Evolutionary conservation across 331 rosid species (phyloP), one percentile per base, ranked within the genome.

Genomic region (Spiraea crenata): DNA sequence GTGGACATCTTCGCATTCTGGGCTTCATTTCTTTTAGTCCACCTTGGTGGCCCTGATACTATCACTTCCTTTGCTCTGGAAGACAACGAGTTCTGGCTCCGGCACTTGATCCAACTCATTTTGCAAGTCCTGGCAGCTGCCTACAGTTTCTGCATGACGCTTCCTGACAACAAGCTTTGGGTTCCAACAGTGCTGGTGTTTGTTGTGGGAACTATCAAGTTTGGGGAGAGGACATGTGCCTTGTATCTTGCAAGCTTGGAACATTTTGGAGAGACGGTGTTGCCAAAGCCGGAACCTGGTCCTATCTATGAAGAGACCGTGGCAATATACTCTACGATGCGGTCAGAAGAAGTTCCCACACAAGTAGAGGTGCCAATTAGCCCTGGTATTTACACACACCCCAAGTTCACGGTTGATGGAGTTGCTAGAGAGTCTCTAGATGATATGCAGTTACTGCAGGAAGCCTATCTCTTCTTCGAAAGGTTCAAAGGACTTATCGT

Each of bases 61-160:
- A 76, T 70, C 65, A 76, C 80, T 16, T 76, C 80, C 3, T 76
- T 76, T 57, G 76, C 80, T 71, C 80, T 76, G 1, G 80, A 76
- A 40, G 80, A 76, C 71, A 76, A 76, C 14, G 71, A 70, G 60
- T 70, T 76, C 59, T 76, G 80, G 80, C 71, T 76, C 65, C 65
- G 80, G 38, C 71, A 76, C 71, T 57, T 63, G 58, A 4, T 76
- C 13, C 59, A 17, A n/a, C 75, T 76, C 17, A 7, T 63, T 25
- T 13, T 69, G 5, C 80, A 76, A 51, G 76, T 70, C 34, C 50
- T 70, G 6, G 65, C 63, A 3, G 80, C 71, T n/a, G 65, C 65
- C 35, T 63, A 5, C 34, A 17, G 80, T 45, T 52, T 62, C 52
- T 76, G 25, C n/a, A 5, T 70, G 38, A 70, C 76, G 0, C 57